These are phyloP conservation scores for Tetradesmus lagerheimii DNA, from an alignment of 139 green algal species.

Conservation along the genomic window DNA sequence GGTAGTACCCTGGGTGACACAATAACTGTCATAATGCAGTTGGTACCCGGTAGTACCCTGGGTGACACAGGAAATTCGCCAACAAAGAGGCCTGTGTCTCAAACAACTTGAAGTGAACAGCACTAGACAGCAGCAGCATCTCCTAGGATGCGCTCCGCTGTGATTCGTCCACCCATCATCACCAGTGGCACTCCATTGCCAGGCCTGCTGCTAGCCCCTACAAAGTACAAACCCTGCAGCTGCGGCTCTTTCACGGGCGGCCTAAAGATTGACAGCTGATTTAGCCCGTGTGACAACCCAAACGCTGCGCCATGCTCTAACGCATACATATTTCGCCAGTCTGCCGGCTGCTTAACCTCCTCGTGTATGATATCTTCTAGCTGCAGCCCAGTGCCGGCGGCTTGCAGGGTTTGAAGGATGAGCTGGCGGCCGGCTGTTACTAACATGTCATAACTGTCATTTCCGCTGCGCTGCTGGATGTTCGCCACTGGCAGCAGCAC, in stretches of 20 bases:
- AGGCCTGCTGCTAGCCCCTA: constrained; percentile 80
- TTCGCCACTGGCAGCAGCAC: constrained; percentile 86
- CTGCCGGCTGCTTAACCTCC: constrained; percentile 65
- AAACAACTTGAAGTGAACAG: too few relatives aligned
- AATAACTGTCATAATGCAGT: too few relatives aligned
- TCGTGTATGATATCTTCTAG: constrained; percentile 71
- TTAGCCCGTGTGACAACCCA: constrained; percentile 84
- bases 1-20: too few relatives aligned
- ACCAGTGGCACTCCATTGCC: constrained; percentile 92
- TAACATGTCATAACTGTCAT: constrained; percentile 62
- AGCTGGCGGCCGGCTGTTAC: constrained; percentile 69
- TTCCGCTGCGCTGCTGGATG: constrained; percentile 66
- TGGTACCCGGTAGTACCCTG: too few relatives aligned
- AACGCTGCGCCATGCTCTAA: constrained; percentile 89
- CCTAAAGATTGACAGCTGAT: constrained; percentile 85
- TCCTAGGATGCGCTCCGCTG: constrained; percentile 24
- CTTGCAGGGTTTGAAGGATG: constrained; percentile 67
- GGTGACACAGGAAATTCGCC: too few relatives aligned
- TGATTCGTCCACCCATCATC: constrained; percentile 70
- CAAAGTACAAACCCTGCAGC: constrained; percentile 81
- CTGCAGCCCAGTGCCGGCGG: constrained; percentile 69
- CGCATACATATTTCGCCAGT: constrained; percentile 72
- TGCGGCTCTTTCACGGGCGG: constrained; percentile 59
- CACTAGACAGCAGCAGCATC: too few relatives aligned
- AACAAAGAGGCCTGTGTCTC: too few relatives aligned